Conservation (phyloP, 2,329 filamentous ascomycete genomes). For the Intubia oerlemansii region DNA sequence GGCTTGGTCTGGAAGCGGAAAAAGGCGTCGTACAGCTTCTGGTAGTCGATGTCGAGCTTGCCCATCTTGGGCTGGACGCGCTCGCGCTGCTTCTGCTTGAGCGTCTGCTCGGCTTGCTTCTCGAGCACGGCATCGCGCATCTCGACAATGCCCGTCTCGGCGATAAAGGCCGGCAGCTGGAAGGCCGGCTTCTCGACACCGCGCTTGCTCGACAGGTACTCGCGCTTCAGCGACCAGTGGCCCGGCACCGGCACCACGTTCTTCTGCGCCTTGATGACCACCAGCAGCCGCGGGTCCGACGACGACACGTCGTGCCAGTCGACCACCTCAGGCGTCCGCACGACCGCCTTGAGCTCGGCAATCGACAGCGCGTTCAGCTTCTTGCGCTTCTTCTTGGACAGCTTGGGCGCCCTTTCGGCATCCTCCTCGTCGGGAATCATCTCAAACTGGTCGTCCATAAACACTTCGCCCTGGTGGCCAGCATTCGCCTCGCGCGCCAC, state of each 20-base stretch:
- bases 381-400: constrained; percentile 93
- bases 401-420: constrained; percentile 24
- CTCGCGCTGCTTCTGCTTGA: constrained; percentile 93
- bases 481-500: constrained; percentile 41
- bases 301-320: constrained; percentile 96
- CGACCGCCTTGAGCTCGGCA: constrained; percentile 82
- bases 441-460: constrained; percentile 65
- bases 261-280: constrained; percentile 84
- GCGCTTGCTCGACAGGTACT: constrained; percentile 91
- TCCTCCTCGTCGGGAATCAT: constrained; percentile 73
- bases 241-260: constrained; percentile 88
- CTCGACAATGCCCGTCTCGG: constrained; percentile 90
- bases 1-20: constrained; percentile 97
- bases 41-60: constrained; percentile 94
- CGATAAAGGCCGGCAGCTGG: constrained; percentile 83
- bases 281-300: constrained; percentile 67
- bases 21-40: constrained; percentile 95
- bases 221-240: constrained; percentile 91
- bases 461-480: constrained; percentile 66
- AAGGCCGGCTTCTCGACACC: constrained; percentile 94
- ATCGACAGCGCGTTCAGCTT: constrained; percentile 76
- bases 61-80: constrained; percentile 91
- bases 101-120: constrained; percentile 75
- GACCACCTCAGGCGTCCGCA: constrained; percentile 78
- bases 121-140: constrained; percentile 95